Evolutionary conservation across 2,329 filamentous ascomycete species (phyloP).

Genomic region (Penicillium sp.): DNA sequence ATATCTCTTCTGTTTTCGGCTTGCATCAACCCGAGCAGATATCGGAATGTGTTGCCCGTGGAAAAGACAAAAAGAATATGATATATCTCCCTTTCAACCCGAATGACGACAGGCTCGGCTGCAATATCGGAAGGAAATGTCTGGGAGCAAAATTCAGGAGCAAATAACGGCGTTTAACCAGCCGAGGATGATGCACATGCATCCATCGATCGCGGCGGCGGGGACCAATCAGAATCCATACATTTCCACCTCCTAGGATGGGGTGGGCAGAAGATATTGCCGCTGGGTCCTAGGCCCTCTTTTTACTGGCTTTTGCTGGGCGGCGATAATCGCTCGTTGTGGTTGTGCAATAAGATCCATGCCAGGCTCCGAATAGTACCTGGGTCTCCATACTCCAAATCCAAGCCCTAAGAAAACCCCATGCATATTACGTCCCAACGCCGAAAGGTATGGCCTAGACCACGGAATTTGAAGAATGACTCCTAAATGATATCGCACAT

Average conservation of each 20-base stretch:
- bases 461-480: background rate
- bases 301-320: conserved; percentile 19
- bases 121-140: conserved; percentile 10
- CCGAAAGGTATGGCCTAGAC: background rate
- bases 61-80: background rate
- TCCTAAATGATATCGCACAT: background rate
- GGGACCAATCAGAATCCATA: conserved; percentile 26
- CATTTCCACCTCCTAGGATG: conserved; percentile 17
- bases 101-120: conserved; percentile 16
- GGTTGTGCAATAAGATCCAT: conserved; percentile 14
- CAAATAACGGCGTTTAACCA: conserved; percentile 29
- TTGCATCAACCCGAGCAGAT: conserved; percentile 14
- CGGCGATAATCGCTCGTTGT: conserved; percentile 11
- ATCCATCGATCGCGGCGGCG: conserved; percentile 22
- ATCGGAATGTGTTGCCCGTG: conserved; percentile 12
- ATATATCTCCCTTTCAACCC: background rate
- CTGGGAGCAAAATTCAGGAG: conserved; percentile 6
- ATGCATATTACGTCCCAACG: conserved; percentile 9
- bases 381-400: background rate
- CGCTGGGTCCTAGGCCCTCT: conserved; percentile 22
- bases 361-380: conserved; percentile 9
- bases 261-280: conserved; percentile 35
- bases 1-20: conserved; percentile 7
- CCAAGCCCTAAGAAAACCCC: background rate
- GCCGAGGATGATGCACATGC: conserved; percentile 27